Conservation (phyloP, 371 early-diverging fungal species). For the Furculomyces boomerangus region DNA sequence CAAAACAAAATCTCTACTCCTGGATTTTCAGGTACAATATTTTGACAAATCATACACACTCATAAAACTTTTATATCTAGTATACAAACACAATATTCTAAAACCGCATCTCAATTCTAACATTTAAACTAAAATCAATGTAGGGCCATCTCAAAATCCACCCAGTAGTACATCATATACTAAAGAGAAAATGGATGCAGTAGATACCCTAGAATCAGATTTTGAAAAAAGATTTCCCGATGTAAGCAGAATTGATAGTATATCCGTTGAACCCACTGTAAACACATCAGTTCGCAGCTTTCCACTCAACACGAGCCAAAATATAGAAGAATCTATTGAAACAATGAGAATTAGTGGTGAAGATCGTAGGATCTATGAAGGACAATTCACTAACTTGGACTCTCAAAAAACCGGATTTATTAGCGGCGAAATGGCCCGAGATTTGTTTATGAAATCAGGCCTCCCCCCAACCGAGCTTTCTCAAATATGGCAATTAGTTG, state of each 20-base stretch:
- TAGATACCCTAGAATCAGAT: conserved; percentile 6
- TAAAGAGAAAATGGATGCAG: background rate
- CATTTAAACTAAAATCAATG: no score
- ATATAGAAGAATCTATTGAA: background rate
- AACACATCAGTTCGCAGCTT: conserved; percentile 4
- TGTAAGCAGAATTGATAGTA: conserved; percentile 6
- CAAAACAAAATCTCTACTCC: no score
- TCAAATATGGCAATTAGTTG: conserved; percentile 75
- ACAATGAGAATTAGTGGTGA: conserved; percentile 60
- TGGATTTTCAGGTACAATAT: no score
- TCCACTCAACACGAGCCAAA: no score
- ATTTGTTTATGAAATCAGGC: conserved; percentile 75
- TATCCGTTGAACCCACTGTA: conserved; percentile 5
- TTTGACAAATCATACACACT: no score
- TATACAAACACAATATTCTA: no score
- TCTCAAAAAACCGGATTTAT: conserved; percentile 50
- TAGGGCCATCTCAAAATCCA: no score
- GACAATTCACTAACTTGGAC: conserved; percentile 81
- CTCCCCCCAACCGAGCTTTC: conserved; percentile 54
- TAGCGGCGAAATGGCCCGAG: conserved; percentile 57
- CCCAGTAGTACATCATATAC: background rate
- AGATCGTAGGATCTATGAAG: conserved; percentile 62
- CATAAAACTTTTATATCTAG: no score
- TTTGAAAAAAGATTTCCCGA: conserved; percentile 17
- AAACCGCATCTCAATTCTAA: no score